phyloP scores from a whole-genome alignment of 2,329 filamentous ascomycete genomes.

The Xenoacremonium recifei region DNA sequence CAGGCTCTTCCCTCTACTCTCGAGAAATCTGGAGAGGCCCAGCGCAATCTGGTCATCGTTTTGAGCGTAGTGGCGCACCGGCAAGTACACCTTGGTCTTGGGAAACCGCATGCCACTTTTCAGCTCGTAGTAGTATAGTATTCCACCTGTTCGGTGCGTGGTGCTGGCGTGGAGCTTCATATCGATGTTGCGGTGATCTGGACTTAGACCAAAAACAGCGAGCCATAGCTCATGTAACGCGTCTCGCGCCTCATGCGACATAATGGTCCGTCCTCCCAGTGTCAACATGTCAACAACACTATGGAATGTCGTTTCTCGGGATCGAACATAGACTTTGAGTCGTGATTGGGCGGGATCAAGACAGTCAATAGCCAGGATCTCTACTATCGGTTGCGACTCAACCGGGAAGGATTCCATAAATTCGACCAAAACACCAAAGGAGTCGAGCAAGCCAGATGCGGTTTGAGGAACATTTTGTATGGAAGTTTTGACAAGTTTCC shows the following conservation, averaged over 20 bases:
- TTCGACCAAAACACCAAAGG: constrained; percentile 2
- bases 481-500: constrained; percentile 5
- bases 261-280: constrained; percentile 16
- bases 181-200: not conserved
- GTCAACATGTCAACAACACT: constrained; percentile 25
- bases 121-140: constrained; percentile 35
- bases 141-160: constrained; percentile 32
- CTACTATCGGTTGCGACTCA: constrained; percentile 5
- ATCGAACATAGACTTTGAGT: constrained; percentile 37
- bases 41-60: constrained; percentile 6
- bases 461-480: constrained; percentile 15
- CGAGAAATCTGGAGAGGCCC: not conserved
- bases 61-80: constrained; percentile 31
- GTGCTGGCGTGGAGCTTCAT: constrained; percentile 15
- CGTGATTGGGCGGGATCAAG: constrained; percentile 26
- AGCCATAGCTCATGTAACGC: constrained; percentile 19
- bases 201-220: constrained; percentile 11
- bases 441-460: not conserved
- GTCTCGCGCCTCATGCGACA: constrained; percentile 10
- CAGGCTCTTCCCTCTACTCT: not conserved
- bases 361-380: constrained; percentile 34
- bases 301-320: constrained; percentile 26
- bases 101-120: constrained; percentile 14
- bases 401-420: not conserved
- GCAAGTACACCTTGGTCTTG: constrained; percentile 32